Conservation (phyloP, 2,329 filamentous ascomycete species). For the Reticulascus tulasneorum region DNA sequence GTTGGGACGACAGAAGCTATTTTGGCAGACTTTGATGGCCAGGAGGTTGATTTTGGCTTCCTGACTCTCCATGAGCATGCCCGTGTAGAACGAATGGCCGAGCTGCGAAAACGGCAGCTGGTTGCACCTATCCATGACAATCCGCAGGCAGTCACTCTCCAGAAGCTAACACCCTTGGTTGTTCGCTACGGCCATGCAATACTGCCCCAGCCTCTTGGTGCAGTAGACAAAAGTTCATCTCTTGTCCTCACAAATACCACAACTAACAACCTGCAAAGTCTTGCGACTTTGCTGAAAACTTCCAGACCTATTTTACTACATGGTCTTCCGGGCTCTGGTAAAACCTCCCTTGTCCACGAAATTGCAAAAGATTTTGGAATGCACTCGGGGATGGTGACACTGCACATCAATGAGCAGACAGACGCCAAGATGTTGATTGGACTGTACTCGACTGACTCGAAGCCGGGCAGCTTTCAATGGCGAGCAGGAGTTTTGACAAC, state of each 20-base stretch:
- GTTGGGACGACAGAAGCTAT: conserved; percentile 59
- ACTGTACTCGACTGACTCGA: conserved; percentile 84
- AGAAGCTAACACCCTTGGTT: conserved; percentile 55
- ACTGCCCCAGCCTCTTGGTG: conserved; percentile 58
- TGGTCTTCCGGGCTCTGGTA: conserved; percentile 81
- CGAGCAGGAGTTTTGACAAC: conserved; percentile 88
- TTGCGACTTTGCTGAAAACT: conserved; percentile 65
- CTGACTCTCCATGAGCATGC: conserved; percentile 55
- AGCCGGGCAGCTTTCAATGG: conserved; percentile 89
- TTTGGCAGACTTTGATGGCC: conserved; percentile 70
- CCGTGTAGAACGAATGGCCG: conserved; percentile 42
- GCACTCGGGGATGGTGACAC: conserved; percentile 78
- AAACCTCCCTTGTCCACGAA: conserved; percentile 82
- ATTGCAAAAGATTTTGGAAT: conserved; percentile 76
- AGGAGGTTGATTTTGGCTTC: conserved; percentile 74
- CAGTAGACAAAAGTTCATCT: conserved; percentile 32
- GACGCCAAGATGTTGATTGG: conserved; percentile 96
- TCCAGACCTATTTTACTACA: conserved; percentile 73
- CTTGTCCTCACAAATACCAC: conserved; percentile 73
- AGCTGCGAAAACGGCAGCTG: conserved; percentile 35
- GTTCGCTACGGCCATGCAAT: conserved; percentile 63
- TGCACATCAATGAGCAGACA: conserved; percentile 96
- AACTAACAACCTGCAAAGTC: conserved; percentile 61
- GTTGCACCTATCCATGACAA: too few species aligned
- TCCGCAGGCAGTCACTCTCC: too few species aligned